Evolutionary conservation across 805 yeast genomes (phyloP).

Genomic region (Yarrowia divulgata): DNA sequence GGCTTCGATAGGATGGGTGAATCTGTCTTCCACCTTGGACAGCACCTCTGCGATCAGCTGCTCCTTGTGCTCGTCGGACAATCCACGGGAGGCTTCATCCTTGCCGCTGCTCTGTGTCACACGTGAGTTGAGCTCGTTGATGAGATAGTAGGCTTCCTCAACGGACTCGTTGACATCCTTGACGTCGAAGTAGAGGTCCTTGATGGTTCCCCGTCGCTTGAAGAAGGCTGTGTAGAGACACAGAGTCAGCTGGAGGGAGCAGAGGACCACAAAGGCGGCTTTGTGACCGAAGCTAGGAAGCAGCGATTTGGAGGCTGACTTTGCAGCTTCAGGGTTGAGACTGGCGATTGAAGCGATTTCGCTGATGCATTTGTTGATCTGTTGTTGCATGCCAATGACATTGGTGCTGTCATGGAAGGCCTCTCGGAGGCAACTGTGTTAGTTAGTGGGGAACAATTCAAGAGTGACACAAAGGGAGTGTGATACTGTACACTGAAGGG

Average conservation of each 20-base stretch:
- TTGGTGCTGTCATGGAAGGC: slow-evolving; percentile 17
- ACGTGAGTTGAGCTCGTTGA: slow-evolving; percentile 14
- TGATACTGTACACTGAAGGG: slow-evolving; percentile 23
- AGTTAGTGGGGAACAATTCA: not conserved
- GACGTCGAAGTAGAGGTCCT: slow-evolving; percentile 26
- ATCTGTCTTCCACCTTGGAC: slow-evolving; percentile 20
- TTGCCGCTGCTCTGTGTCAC: not conserved
- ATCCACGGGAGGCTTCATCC: not conserved
- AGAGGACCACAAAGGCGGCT: slow-evolving; percentile 18
- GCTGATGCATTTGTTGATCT: slow-evolving; percentile 30
- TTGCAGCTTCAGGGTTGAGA: not conserved
- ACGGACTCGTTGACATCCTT: slow-evolving; percentile 31
- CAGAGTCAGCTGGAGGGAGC: slow-evolving; percentile 25
- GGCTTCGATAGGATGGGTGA: slow-evolving; percentile 18
- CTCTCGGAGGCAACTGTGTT: slow-evolving; percentile 38
- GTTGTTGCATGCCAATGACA: slow-evolving; percentile 21
- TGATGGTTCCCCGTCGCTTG: slow-evolving; percentile 15
- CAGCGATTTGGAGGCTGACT: not conserved
- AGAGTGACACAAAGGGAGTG: not conserved
- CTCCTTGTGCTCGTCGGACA: slow-evolving; percentile 27
- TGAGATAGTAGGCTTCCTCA: slow-evolving; percentile 27
- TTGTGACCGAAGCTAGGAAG: slow-evolving; percentile 20
- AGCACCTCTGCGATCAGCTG: slow-evolving; percentile 37
- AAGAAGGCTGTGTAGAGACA: slow-evolving; percentile 33
- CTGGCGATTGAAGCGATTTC: slow-evolving; percentile 8